These are phyloP conservation scores for Davidsoniella eucalypti DNA, from an alignment of 2,329 filamentous ascomycete species.

Conservation along the genomic window DNA sequence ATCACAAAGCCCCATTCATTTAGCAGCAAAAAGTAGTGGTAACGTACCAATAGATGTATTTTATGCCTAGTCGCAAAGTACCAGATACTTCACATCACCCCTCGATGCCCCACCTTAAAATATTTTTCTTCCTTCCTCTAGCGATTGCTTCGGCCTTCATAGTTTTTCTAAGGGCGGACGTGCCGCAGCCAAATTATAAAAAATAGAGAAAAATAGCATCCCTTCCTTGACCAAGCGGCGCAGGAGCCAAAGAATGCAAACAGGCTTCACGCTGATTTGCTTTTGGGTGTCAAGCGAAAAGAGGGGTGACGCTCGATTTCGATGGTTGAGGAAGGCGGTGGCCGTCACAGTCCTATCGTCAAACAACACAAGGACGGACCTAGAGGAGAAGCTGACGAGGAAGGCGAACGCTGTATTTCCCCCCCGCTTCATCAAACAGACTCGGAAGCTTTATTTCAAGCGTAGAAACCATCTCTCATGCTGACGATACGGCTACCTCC, in stretches of 20 bases:
- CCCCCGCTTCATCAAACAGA: too few relatives aligned
- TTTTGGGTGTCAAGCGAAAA: slow-evolving; percentile 9
- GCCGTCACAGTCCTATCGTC: neutral
- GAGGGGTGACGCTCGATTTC: slow-evolving; percentile 2
- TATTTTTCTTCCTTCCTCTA: slow-evolving; percentile 2
- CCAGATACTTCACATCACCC: neutral
- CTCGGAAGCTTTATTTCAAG: too few relatives aligned
- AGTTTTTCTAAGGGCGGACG: neutral
- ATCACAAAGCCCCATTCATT: too few relatives aligned
- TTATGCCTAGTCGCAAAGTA: neutral
- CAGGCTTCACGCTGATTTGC: neutral
- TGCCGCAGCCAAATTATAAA: neutral
- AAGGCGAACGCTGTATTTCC: too few relatives aligned
- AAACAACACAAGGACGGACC: too few relatives aligned
- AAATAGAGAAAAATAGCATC: too few relatives aligned
- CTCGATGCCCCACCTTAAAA: slow-evolving; percentile 3
- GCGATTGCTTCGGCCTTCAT: neutral
- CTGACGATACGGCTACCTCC: too few relatives aligned
- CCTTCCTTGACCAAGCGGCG: too few relatives aligned
- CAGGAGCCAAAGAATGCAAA: slow-evolving; percentile 1
- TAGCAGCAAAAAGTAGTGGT: too few relatives aligned
- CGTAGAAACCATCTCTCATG: too few relatives aligned
- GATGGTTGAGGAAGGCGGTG: slow-evolving; percentile 9
- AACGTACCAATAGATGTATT: neutral
- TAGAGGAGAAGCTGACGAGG: too few relatives aligned